A percentile compares a stretch with the other conserved stretches of the same genome.
phyloP scores from a whole-genome alignment of 805 yeast species.

The Candida boidinii region DNA sequence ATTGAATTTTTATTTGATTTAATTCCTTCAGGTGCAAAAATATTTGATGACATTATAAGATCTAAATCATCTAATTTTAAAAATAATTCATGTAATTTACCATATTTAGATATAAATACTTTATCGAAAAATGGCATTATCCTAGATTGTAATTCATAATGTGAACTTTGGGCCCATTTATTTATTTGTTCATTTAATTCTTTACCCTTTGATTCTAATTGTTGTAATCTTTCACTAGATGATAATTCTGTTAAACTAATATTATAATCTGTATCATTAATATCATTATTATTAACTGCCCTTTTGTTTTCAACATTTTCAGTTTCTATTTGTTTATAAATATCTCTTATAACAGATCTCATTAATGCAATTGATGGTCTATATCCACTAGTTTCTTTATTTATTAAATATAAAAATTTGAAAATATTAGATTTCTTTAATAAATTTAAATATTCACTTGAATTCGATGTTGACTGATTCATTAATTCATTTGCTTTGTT shows the following conservation, averaged over 20 bases:
- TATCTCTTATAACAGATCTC: slow-evolving; percentile 17
- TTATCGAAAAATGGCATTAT: slow-evolving; percentile 22
- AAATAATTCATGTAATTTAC: slow-evolving; percentile 21
- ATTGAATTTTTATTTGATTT: background rate
- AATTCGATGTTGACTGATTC: slow-evolving; percentile 16
- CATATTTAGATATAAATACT: slow-evolving; percentile 17
- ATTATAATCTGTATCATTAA: slow-evolving; percentile 4
- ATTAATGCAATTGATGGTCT: slow-evolving; percentile 17
- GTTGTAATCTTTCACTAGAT: slow-evolving; percentile 1
- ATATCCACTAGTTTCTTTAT: slow-evolving; percentile 21
- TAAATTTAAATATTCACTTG: slow-evolving; percentile 17
- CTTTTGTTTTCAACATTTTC: slow-evolving; percentile 5
- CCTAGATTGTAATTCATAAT: slow-evolving; percentile 25
- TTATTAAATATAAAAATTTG: slow-evolving; percentile 18
- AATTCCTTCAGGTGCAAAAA: slow-evolving; percentile 15
- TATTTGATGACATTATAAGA: slow-evolving; percentile 17
- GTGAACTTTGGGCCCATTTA: slow-evolving; percentile 25
- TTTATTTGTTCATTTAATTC: slow-evolving; percentile 14
- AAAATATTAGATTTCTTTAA: slow-evolving; percentile 19
- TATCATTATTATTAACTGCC: too few relatives aligned
- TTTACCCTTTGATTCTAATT: slow-evolving; percentile 6
- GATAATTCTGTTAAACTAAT: background rate
- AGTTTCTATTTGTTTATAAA: slow-evolving; percentile 5
- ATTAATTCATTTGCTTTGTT: slow-evolving; percentile 20
- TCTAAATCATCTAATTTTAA: slow-evolving; percentile 25